Evolutionary conservation across 2,329 filamentous ascomycete species (phyloP).

Genomic region (Pseudocercospora cruenta): DNA sequence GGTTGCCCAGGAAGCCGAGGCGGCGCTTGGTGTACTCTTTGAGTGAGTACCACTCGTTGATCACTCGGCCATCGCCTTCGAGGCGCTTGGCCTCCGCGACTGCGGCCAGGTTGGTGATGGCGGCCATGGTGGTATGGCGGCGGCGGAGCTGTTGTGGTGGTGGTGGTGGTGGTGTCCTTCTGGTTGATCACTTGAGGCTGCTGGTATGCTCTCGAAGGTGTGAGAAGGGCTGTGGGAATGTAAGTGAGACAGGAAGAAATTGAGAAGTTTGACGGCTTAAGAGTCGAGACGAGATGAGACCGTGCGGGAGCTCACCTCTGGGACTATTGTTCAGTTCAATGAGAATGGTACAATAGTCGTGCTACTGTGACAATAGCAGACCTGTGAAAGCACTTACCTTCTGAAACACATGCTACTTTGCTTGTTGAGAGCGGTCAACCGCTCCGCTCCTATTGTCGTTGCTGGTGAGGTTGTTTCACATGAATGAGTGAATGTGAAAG

Average conservation of each 20-base stretch:
- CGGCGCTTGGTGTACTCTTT: constrained; percentile 33
- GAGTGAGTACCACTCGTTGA: constrained; percentile 34
- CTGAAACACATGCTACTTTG: neutral
- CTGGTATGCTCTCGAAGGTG: neutral
- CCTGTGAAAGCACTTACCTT: neutral
- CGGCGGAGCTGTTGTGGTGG: neutral
- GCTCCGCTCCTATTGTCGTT: neutral
- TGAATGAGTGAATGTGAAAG: neutral
- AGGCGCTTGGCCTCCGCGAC: constrained; percentile 14
- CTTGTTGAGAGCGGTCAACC: neutral
- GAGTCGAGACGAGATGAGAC: neutral
- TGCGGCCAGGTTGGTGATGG: neutral
- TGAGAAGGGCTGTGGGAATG: neutral
- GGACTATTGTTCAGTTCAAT: constrained; percentile 3
- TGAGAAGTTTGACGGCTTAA: neutral
- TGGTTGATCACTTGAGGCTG: neutral
- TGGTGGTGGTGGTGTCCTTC: neutral
- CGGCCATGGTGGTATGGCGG: neutral
- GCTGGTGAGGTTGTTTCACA: neutral
- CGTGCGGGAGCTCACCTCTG: neutral
- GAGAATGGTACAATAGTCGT: constrained; percentile 5
- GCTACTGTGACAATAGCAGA: neutral
- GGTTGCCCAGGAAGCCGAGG: constrained; percentile 27
- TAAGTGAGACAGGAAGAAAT: neutral
- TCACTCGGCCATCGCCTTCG: constrained; percentile 27